A percentile compares a stretch with the other conserved stretches of the same genome.
These are phyloP conservation scores for Cystobasidium tubakii DNA, from an alignment of 768 basidiomycete species.

Conservation along the genomic window DNA sequence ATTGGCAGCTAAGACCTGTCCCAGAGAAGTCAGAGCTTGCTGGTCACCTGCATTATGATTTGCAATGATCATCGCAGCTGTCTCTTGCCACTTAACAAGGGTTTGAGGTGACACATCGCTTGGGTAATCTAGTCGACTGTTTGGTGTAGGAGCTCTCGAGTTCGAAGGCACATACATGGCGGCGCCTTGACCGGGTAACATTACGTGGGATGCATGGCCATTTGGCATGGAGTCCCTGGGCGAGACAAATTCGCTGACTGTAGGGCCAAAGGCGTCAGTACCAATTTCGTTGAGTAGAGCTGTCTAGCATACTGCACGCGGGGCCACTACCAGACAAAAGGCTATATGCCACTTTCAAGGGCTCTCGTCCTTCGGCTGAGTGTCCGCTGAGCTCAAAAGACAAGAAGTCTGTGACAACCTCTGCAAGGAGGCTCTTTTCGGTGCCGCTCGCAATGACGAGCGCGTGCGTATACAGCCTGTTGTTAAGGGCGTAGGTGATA, in stretches of 20 bases:
- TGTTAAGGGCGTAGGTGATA: constrained; percentile 77
- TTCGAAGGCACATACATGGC: constrained; percentile 43
- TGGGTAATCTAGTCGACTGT: background rate
- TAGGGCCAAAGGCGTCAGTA: background rate
- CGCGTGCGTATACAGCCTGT: constrained; percentile 90
- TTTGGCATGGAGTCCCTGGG: background rate
- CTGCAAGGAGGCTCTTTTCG: constrained; percentile 89
- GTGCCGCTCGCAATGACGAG: constrained; percentile 87
- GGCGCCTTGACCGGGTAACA: background rate
- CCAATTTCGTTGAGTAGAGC: background rate
- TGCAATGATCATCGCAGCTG: constrained; percentile 71
- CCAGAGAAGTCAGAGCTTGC: constrained; percentile 71
- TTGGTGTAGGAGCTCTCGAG: constrained; percentile 55
- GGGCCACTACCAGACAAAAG: constrained; percentile 77
- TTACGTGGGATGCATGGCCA: background rate
- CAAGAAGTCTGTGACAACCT: constrained; percentile 78
- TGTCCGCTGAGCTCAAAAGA: constrained; percentile 62
- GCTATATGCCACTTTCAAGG: constrained; percentile 73
- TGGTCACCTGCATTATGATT: constrained; percentile 63
- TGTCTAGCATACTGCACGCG: constrained; percentile 58
- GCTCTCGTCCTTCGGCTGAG: constrained; percentile 59
- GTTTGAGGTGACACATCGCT: constrained; percentile 60
- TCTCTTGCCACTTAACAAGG: constrained; percentile 75
- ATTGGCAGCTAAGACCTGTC: constrained; percentile 68
- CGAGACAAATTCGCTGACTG: constrained; percentile 71